Base-by-base conservation (phyloP, 495 filamentous ascomycete species). In the Penicillium salamii region DNA sequence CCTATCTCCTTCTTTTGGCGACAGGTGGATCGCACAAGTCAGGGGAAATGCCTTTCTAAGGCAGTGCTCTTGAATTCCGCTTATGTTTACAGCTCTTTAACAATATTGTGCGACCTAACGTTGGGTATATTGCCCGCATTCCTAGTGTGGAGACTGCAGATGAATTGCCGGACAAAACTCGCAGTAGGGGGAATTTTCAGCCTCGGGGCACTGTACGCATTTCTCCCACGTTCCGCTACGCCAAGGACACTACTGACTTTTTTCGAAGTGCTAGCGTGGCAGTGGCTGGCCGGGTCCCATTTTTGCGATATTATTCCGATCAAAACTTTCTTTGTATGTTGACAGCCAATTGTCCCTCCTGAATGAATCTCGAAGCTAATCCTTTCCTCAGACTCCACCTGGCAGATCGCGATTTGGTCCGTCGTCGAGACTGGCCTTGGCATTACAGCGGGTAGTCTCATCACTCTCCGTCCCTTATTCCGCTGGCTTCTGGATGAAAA, bases 391-490 rank as follows among this genome's bases (percentile, higher is more conserved):
- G 65, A 57, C 20, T 54, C 59, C 1, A 66, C 62, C 15, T 53
- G 42, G 20, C 50, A 62, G 13, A 60, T 69, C 31, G 55, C 55
- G 18, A 61, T 71, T 32, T 69, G 68, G 66, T 63, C 64, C 5
- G 49, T 54, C 12, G 39, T 69, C 8, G 67, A 72, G 44, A 54
- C 55, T 7, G 60, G 63, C 15, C 54, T 72, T 26, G 70, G 60
- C 14, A 70, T 72, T 50, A 58, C 63, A 3, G 65, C 67, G 7
- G 67, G 65, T 18, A 68, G 68, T 40, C 59, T 74, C n/a, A 54
- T 63, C 17, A 68, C 63, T 14, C 57, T 70, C 21, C 67, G 68
- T 5, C 68, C 70, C 1, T 46, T 72, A 0, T 63, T 78, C 19
- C 62, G 62, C 20, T 57, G 51, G 50, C 41, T 61, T 14, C 40